Evolutionary conservation across 345 rosid species (phyloP).

Genomic region (Trapa incisa): DNA sequence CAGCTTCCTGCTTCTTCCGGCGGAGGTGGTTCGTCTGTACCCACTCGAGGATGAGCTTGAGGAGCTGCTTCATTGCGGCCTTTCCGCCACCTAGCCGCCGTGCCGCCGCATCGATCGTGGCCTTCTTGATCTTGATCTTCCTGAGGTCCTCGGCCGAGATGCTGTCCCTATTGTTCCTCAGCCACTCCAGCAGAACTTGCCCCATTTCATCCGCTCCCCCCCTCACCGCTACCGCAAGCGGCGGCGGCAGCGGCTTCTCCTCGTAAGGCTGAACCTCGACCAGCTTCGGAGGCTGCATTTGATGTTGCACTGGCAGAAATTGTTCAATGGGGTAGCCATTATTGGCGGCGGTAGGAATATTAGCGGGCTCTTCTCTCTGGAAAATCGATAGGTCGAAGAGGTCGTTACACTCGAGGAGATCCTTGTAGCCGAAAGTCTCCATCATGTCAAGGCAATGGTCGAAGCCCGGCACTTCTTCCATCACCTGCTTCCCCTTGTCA

Average conservation of each 20-base stretch:
- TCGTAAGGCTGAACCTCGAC: too few species aligned
- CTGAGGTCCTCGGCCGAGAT: slow-evolving; percentile 89
- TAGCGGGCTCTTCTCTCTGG: slow-evolving; percentile 24
- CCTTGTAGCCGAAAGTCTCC: slow-evolving; percentile 80
- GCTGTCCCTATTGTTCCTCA: slow-evolving; percentile 64
- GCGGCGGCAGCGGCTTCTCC: not conserved
- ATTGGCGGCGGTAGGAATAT: not conserved
- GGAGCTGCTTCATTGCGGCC: slow-evolving; percentile 82
- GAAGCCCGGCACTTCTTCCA: not conserved
- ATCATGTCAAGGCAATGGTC: slow-evolving; percentile 57
- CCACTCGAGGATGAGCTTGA: slow-evolving; percentile 95
- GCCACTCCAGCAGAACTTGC: slow-evolving; percentile 77
- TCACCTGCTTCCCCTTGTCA: not conserved
- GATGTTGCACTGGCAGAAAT: slow-evolving; percentile 3
- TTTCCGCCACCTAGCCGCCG: slow-evolving; percentile 81
- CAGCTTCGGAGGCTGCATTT: too few species aligned
- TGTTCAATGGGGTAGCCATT: slow-evolving; percentile 11
- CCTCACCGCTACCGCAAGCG: not conserved
- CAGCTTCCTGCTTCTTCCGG: slow-evolving; percentile 26
- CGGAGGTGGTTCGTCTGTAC: slow-evolving; percentile 82
- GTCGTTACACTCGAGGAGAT: slow-evolving; percentile 56
- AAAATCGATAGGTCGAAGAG: slow-evolving; percentile 59
- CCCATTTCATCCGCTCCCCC: slow-evolving; percentile 53
- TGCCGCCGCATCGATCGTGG: slow-evolving; percentile 83
- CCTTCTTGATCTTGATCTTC: slow-evolving; percentile 81